Evolutionary conservation across 1,284 basidiomycete species (phyloP), one percentile per base, ranked within the genome.

Genomic region (Malassezia sp.): DNA sequence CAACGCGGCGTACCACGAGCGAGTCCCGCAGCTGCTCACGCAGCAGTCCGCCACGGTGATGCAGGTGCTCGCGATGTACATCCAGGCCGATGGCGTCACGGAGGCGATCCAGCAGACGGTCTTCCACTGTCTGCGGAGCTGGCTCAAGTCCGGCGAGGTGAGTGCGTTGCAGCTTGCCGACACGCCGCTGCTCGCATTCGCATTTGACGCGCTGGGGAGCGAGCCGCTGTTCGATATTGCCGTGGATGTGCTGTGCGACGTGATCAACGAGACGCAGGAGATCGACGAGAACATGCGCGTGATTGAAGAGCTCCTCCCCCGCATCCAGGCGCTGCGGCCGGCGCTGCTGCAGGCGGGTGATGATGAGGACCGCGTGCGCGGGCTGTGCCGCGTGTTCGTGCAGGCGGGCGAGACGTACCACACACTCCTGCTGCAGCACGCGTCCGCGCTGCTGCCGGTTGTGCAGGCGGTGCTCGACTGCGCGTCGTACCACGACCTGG

Each of bases 181-280:
- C 42, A 84, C 83, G 0, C 84, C 89, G 2, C 76, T 97, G n/a
- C 84, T 96, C 63, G 72, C 76, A 9, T 82, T 81, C 61, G 54
- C 61, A 4, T 66, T 69, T 39, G 55, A 67, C 24, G 61, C 64
- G 7, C 52, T 66, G 17, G 44, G 45, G 11, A 56, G 56, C 7
- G 85, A 93, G 23, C 77, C 80, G 37, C 77, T 97, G 9, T 97
- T 97, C 66, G 93, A 99, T 64, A 72, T 82, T 2, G 89, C 88
- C 0, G 86, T 91, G 31, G 85, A 95, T 57, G 82, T 86, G 33
- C 77, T 96, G 43, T 91, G 87, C 72, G 89, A 95, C 67, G 74
- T 96, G 56, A 90, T 97, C 50, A 89, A 96, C 71, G 93, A 99
- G 71, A 97, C 93, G 0, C 91, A 96, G 72, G 93, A 99, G 72